phyloP scores from a whole-genome alignment of 2,329 filamentous ascomycete species.

The Cladophialophora yegresii region DNA sequence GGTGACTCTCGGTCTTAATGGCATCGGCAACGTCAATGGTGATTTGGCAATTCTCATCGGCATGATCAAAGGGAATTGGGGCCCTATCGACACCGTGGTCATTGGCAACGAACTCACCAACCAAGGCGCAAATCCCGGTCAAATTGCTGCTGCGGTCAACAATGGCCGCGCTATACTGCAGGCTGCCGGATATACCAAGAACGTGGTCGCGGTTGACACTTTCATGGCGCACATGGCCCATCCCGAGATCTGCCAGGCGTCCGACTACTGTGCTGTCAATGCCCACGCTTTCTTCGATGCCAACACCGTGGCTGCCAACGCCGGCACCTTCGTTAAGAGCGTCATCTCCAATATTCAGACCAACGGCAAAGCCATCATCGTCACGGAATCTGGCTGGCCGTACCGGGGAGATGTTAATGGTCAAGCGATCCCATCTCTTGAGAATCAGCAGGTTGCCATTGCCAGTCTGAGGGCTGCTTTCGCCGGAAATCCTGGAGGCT shows the following conservation, averaged over 20 bases:
- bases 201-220: slow-evolving; percentile 79
- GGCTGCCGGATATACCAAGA: slow-evolving; percentile 66
- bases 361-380: slow-evolving; percentile 63
- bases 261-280: slow-evolving; percentile 80
- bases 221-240: slow-evolving; percentile 68
- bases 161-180: slow-evolving; percentile 61
- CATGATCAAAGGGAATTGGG: slow-evolving; percentile 67
- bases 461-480: slow-evolving; percentile 65
- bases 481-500: slow-evolving; percentile 48
- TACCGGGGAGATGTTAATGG: slow-evolving; percentile 67
- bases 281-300: slow-evolving; percentile 81
- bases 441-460: slow-evolving; percentile 68
- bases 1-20: slow-evolving; percentile 74
- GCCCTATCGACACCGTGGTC: slow-evolving; percentile 67
- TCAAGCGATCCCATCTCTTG: slow-evolving; percentile 65
- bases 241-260: slow-evolving; percentile 68
- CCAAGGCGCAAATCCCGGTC: slow-evolving; percentile 54
- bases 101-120: slow-evolving; percentile 83
- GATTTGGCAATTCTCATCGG: slow-evolving; percentile 64
- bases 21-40: slow-evolving; percentile 57
- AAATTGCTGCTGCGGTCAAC: slow-evolving; percentile 61
- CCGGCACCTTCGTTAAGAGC: slow-evolving; percentile 67
- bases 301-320: slow-evolving; percentile 58
- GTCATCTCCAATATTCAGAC: slow-evolving; percentile 53
- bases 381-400: slow-evolving; percentile 87